A percentile compares a stretch with the other conserved stretches of the same genome.
Evolutionary conservation across 2,329 filamentous ascomycete species (phyloP).

Genomic region (Phaeosphaeriaceae sp.): DNA sequence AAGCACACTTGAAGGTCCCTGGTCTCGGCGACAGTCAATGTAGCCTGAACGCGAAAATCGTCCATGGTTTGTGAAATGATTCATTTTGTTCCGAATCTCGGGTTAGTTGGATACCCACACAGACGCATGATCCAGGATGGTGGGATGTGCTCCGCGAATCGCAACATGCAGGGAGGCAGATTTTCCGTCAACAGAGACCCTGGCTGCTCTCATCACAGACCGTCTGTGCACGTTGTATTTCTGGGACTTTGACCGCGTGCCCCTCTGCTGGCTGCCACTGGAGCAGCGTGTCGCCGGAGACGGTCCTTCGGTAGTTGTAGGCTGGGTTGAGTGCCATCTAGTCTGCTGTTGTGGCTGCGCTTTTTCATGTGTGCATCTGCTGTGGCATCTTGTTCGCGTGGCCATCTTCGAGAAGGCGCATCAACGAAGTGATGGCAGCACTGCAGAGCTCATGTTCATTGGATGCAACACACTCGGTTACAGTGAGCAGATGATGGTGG

Average conservation of each 20-base stretch:
- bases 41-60: neutral
- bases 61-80: neutral
- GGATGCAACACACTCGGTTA: slow-evolving; percentile 30
- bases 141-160: slow-evolving; percentile 36
- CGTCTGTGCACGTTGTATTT: slow-evolving; percentile 17
- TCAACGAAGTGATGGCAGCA: slow-evolving; percentile 4
- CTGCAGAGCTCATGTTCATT: slow-evolving; percentile 13
- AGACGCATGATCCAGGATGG: slow-evolving; percentile 36
- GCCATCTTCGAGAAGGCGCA: slow-evolving; percentile 31
- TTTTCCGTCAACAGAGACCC: slow-evolving; percentile 42
- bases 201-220: slow-evolving; percentile 29
- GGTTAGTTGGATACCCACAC: slow-evolving; percentile 33
- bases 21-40: neutral
- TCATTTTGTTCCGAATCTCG: slow-evolving; percentile 24
- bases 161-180: slow-evolving; percentile 33
- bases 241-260: slow-evolving; percentile 4
- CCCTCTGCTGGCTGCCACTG: slow-evolving; percentile 8
- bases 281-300: slow-evolving; percentile 12
- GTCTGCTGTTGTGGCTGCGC: slow-evolving; percentile 5
- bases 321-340: slow-evolving; percentile 8
- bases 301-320: slow-evolving; percentile 25
- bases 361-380: neutral
- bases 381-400: slow-evolving; percentile 28
- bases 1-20: neutral
- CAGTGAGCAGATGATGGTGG: slow-evolving; percentile 30